Evolutionary conservation across 2,329 filamentous ascomycete genomes (phyloP), one percentile per base, ranked within the genome.

Genomic region (Ophiocordyceps camponoti-floridani): DNA sequence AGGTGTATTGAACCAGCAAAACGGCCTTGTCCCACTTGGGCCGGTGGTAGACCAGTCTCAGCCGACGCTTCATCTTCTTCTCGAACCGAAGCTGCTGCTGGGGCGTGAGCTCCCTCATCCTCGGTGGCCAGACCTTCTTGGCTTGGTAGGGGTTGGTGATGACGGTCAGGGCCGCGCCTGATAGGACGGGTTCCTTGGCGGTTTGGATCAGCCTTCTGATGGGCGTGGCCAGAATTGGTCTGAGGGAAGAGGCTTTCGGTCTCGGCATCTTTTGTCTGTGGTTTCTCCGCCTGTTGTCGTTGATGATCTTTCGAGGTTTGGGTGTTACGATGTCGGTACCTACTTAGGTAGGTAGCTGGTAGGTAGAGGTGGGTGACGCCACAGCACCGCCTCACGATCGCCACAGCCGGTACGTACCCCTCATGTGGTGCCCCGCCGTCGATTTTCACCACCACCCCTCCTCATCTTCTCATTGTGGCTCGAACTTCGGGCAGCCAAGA

Each of bases 71-170:
- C 63, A 82, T 88, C 56, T 82, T 79, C 59, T 82, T 78, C 66
- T 89, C 84, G 53, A 86, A 79, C 40, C 77, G 72, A 57, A 88
- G 82, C 61, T 88, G 79, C 56, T 87, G 77, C 59, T 82, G 82
- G 42, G 69, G 64, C 35, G 76, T 76, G 47, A 89, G 71, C 56
- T 75, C 73, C 49, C 69, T 64, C 61, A 89, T 83, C 60, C 87
- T 78, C 12, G 84, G 84, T 46, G 84, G 84, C 84, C 84, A 89
- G 50, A 75, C 66, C 57, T 81, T 83, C 62, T 83, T 80, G 43
- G 77, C 73, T 54, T 67, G 73, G 63, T 75, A 79, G 5, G 72
- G 72, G 55, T 76, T 78, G 48, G 16, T 35, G 28, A 31, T 18
- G 18, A 61, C 69, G 50, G 69, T 65, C 48, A 68, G 61, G 45